Evolutionary conservation across 2,329 filamentous ascomycete genomes (phyloP), one percentile per base, ranked within the genome.

Genomic region (Penicillium sclerotiorum): DNA sequence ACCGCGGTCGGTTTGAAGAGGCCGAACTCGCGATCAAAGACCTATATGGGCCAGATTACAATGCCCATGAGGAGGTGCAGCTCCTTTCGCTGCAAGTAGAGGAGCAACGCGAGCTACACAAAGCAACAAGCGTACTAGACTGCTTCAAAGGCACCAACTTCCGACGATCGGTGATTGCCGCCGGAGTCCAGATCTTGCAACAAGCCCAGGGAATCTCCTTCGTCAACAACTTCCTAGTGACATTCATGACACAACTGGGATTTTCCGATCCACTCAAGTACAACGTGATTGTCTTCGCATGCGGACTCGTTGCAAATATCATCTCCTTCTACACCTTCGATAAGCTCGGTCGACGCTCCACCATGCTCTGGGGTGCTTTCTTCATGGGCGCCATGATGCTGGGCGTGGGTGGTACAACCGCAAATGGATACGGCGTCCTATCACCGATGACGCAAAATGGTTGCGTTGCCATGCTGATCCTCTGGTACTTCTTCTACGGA

Each of bases 141-240:
- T 50, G 48, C 30, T 50, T 47, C 49, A 52, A 32, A 44, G 56
- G 35, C 43, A 53, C 41, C 7, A 51, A 51, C 17, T 33, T 47
- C 5, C 44, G 44, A 2, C 49, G 49, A 25, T 47, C 49, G 8
- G 35, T 47, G 9, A 44, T 51, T n/a, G 45, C 51, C 7, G 51
- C 45, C 8, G 42, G 55, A 2, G 47, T 53, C 1, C 52, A 57
- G n/a, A 44, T 49, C 13, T 39, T 57, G n/a, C 55, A 57, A 18
- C 52, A 57, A 13, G 52, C 52, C 2, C 52, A 58, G 27, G 55
- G 55, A 9, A 32, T 50, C 13, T 52, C 50, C n/a, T 56, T 56
- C 21, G 51, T 53, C 35, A 45, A 49, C 33, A 58, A 51, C 30
- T 58, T 47, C 11, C 42, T 52, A 4, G 47, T 58, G 12, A 48